Percentiles rank a stretch among this genome's conserved stretches.
Conservation (phyloP, 2,329 filamentous ascomycete genomes). For the Teratosphaeriaceae sp. region DNA sequence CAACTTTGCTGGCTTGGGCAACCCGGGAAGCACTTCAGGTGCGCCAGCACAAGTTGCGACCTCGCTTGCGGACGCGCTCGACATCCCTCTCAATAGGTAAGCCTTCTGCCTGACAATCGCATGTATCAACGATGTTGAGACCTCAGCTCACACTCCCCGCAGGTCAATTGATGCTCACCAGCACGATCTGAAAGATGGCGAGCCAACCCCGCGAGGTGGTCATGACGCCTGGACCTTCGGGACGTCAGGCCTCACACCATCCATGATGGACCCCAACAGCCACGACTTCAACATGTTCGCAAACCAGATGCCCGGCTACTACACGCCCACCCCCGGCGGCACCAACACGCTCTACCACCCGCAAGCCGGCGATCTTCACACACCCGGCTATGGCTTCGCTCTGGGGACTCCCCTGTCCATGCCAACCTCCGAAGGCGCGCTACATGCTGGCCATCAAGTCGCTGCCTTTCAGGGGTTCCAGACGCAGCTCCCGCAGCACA, state of each 20-base stretch:
- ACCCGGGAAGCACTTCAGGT: slow-evolving; percentile 44
- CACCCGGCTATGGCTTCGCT: slow-evolving; percentile 60
- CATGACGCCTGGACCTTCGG: slow-evolving; percentile 67
- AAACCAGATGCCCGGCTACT: slow-evolving; percentile 75
- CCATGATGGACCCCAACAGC: slow-evolving; percentile 77
- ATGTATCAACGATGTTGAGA: slow-evolving; percentile 5
- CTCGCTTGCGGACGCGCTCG: slow-evolving; percentile 39
- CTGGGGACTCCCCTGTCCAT: slow-evolving; percentile 78
- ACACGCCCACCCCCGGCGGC: slow-evolving; percentile 78
- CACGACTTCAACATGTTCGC: slow-evolving; percentile 74
- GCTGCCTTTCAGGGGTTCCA: slow-evolving; percentile 64
- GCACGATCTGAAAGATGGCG: slow-evolving; percentile 59
- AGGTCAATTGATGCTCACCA: slow-evolving; percentile 19
- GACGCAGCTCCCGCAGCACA: slow-evolving; percentile 51
- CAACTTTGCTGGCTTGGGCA: slow-evolving; percentile 48
- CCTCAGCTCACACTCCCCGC: not conserved
- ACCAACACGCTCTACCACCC: slow-evolving; percentile 74
- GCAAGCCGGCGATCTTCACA: slow-evolving; percentile 78
- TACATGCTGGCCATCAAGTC: slow-evolving; percentile 53
- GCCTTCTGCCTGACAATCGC: slow-evolving; percentile 16
- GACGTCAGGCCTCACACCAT: slow-evolving; percentile 63
- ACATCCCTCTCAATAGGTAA: slow-evolving; percentile 41
- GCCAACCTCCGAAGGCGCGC: slow-evolving; percentile 59
- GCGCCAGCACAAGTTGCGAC: slow-evolving; percentile 34
- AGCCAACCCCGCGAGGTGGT: slow-evolving; percentile 72